Base-by-base conservation (phyloP, 495 filamentous ascomycete species). In the Penicillium cosmopolitanum region DNA sequence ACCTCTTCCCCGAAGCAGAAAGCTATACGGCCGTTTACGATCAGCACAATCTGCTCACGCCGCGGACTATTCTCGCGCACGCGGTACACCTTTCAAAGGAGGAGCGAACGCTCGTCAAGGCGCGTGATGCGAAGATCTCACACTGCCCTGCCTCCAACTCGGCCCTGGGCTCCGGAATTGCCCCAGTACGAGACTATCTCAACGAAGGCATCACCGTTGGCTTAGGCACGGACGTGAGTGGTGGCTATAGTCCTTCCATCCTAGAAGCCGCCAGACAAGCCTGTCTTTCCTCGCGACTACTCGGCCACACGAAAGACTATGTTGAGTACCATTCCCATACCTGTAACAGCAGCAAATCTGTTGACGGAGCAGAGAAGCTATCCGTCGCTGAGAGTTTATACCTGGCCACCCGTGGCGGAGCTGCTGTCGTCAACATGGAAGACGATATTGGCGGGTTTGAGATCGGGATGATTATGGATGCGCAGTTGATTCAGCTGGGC, bases 131-230 rank as follows among this genome's bases (percentile, higher is more conserved):
- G 0, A 91, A 89, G 69, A 80, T 98, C 42, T 82, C 82, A 40
- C 95, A 98, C 70, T 98, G 95, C 69, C 95, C 95, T 0, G 86
- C 88, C 7, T 89, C 85, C 50, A 98, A 98, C 73, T 85, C 86
- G 0, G 85, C 89, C 1, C 77, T 98, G 19, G 88, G 89, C 0
- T 88, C 84, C 12, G 95, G 95, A 0, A 77, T 85, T 21, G 88
- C 88, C 3, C 84, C 81, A 13, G 88, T 98, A 0, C 77, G 93
- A 13, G 75, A 77, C 60, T 68, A 96, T 51, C 73, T 96, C 12
- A 81, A 92, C 21, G 80, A 80, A 38, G 92, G 92, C 0, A 77
- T 98, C 33, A 83, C 81, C 0, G 85, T 96, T 7, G 95, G 95
- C 0, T 72, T 98, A 0, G 95, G 95, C 0, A 98, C 93, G 0